Percentiles rank a stretch among this genome's conserved stretches.
phyloP scores from a whole-genome alignment of 345 rosid genomes.

The Lenwebbia sp. region DNA sequence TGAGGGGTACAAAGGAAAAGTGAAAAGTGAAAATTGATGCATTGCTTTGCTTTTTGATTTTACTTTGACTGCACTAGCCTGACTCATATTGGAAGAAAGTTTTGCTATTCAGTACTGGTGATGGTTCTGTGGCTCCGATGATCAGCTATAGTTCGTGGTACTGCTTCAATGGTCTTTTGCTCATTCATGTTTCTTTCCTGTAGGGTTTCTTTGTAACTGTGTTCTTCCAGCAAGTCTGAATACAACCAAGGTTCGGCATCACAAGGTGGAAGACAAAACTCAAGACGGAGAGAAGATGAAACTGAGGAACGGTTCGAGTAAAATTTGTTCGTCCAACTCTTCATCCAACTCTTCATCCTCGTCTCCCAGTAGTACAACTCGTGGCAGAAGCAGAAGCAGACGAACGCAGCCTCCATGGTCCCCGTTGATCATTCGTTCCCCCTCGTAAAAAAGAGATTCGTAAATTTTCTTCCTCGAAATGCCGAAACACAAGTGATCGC shows the following conservation, averaged over 20 bases:
- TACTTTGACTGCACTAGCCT: neutral
- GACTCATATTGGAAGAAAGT: neutral
- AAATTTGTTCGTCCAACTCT: conserved; percentile 34
- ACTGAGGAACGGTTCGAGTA: conserved; percentile 31
- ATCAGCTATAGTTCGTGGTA: neutral
- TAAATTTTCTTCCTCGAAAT: neutral
- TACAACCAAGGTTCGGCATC: conserved; percentile 48
- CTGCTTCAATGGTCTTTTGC: neutral
- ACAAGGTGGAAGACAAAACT: conserved; percentile 48
- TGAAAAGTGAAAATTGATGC: neutral
- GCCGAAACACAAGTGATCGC: neutral
- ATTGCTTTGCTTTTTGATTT: neutral
- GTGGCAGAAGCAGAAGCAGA: conserved; percentile 72
- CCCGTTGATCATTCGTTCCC: conserved; percentile 2
- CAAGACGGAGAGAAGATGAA: conserved; percentile 58
- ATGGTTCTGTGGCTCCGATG: neutral
- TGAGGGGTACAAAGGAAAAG: neutral
- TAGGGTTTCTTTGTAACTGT: conserved; percentile 85
- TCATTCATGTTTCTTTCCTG: neutral
- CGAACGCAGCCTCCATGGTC: conserved; percentile 49
- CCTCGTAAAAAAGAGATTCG: neutral
- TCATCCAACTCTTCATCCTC: conserved; percentile 46
- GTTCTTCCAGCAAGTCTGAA: conserved; percentile 78
- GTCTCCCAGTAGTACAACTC: conserved; percentile 34
- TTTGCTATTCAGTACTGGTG: neutral